A percentile compares a stretch with the other conserved stretches of the same genome.
These are phyloP conservation scores for Penicillium hordei DNA, from an alignment of 2,329 filamentous ascomycete genomes.

Conservation along the genomic window DNA sequence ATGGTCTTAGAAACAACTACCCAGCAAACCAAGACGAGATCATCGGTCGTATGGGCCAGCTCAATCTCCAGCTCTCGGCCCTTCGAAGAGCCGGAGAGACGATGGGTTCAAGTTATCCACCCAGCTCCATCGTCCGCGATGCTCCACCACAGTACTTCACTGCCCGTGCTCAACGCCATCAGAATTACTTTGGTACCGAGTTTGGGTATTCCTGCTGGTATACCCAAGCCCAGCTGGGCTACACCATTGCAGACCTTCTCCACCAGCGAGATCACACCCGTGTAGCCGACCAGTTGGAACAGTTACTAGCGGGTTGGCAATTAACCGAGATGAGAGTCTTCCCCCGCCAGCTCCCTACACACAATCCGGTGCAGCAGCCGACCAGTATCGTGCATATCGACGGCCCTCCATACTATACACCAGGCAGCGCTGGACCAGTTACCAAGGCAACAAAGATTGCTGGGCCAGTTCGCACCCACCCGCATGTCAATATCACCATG, in stretches of 20 bases:
- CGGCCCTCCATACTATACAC: neutral
- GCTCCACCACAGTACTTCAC: neutral
- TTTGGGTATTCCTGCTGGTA: slow-evolving; percentile 7
- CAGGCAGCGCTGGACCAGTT: neutral
- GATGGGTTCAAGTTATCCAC: neutral
- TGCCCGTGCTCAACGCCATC: neutral
- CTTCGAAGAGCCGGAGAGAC: neutral
- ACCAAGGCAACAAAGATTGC: neutral
- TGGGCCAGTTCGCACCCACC: neutral
- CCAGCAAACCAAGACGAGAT: neutral
- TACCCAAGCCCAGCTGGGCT: neutral
- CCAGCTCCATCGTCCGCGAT: neutral
- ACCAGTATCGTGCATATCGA: neutral
- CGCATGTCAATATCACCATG: neutral
- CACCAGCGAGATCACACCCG: neutral
- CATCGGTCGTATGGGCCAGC: neutral
- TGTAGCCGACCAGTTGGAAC: neutral
- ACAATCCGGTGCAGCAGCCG: neutral
- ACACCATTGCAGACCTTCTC: neutral
- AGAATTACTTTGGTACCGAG: slow-evolving; percentile 2
- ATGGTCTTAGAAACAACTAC: neutral
- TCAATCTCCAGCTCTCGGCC: neutral
- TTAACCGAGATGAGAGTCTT: slow-evolving; percentile 1
- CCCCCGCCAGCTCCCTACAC: neutral
- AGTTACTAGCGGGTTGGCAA: neutral